These are phyloP conservation scores for Pseudopithomyces maydicus DNA, from an alignment of 2,329 filamentous ascomycete genomes.

Conservation along the genomic window DNA sequence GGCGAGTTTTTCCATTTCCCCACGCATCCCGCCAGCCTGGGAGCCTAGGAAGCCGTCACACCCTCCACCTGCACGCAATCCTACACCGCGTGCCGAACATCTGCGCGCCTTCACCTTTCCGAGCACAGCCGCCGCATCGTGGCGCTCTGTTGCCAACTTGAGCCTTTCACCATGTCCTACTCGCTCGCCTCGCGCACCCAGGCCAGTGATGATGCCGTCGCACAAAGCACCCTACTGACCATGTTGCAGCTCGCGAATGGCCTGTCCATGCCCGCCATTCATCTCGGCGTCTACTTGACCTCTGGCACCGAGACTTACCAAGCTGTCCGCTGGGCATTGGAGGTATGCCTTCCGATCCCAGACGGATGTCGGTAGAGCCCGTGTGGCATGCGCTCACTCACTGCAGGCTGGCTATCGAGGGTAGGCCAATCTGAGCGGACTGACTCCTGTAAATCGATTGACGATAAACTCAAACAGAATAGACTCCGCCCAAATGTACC, in stretches of 20 bases:
- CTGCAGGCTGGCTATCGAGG: slow-evolving; percentile 53
- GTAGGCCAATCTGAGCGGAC: slow-evolving; percentile 25
- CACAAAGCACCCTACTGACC: slow-evolving; percentile 24
- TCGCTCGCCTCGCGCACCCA: slow-evolving; percentile 52
- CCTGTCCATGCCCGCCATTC: slow-evolving; percentile 70
- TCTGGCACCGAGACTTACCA: slow-evolving; percentile 63
- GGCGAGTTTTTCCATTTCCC: not conserved
- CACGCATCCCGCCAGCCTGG: slow-evolving; percentile 9
- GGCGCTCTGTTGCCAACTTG: slow-evolving; percentile 16
- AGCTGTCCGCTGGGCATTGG: slow-evolving; percentile 63
- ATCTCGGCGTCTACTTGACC: slow-evolving; percentile 76
- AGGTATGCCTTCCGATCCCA: slow-evolving; percentile 46
- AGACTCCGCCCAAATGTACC: slow-evolving; percentile 68
- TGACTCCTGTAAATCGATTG: slow-evolving; percentile 23
- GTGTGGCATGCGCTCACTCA: slow-evolving; percentile 17
- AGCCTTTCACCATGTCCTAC: slow-evolving; percentile 12
- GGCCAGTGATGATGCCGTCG: slow-evolving; percentile 29
- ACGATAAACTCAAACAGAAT: slow-evolving; percentile 44
- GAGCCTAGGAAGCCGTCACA: slow-evolving; percentile 13
- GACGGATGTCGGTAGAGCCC: slow-evolving; percentile 5
- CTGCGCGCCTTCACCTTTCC: slow-evolving; percentile 22
- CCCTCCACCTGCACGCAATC: slow-evolving; percentile 15
- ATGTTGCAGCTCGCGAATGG: slow-evolving; percentile 59
- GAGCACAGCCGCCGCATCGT: slow-evolving; percentile 20
- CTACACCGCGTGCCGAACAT: slow-evolving; percentile 22